phyloP scores from a whole-genome alignment of 73 alveolate species.

The Paramecium biaurelia region DNA sequence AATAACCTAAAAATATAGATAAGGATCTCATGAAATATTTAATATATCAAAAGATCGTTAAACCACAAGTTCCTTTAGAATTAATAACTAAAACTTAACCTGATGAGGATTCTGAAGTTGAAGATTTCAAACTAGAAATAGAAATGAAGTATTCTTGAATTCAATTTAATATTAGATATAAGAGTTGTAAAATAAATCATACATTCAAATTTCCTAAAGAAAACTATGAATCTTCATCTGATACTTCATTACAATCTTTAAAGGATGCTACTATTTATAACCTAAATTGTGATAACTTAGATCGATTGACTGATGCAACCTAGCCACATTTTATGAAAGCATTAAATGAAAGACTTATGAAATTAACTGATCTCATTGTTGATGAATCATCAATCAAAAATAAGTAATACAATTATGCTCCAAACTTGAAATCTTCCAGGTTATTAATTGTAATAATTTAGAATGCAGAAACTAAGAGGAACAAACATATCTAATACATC shows the following conservation, averaged over 20 bases:
- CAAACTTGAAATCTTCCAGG: constrained; percentile 34
- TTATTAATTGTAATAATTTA: not conserved
- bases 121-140: constrained; percentile 37
- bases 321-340: constrained; percentile 36
- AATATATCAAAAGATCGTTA: constrained; percentile 13
- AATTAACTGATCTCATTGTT: not conserved
- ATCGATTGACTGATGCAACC: constrained; percentile 28
- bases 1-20: not conserved
- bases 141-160: constrained; percentile 3
- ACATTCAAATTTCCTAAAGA: constrained; percentile 30
- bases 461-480: constrained; percentile 28
- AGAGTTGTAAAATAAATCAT: not conserved
- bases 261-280: not conserved
- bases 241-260: constrained; percentile 24
- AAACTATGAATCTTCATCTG: constrained; percentile 5
- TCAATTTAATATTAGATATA: not conserved
- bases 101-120: constrained; percentile 57
- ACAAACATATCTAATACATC: not conserved
- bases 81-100: constrained; percentile 40
- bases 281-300: not conserved
- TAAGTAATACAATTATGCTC: not conserved
- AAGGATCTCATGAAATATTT: constrained; percentile 42
- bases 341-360: constrained; percentile 1
- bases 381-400: not conserved
- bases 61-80: constrained; percentile 26